These are phyloP conservation scores for Aspergillus sp. DNA, from an alignment of 2,329 filamentous ascomycete species.

Conservation along the genomic window DNA sequence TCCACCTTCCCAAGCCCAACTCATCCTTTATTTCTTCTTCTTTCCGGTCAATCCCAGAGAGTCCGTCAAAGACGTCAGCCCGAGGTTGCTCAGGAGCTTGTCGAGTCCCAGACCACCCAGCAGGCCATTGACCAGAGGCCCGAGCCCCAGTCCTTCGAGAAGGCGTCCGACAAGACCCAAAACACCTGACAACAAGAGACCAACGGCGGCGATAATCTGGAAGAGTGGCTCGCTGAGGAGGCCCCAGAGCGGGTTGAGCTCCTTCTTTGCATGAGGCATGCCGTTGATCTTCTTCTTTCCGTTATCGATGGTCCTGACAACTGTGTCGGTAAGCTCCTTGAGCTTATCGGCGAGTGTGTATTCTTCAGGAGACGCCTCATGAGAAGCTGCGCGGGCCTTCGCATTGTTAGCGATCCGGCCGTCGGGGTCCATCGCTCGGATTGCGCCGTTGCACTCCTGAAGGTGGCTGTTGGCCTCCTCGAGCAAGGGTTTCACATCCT, in stretches of 20 bases:
- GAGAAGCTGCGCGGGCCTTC: conserved; percentile 76
- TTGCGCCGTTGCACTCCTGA: conserved; percentile 82
- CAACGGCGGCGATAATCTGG: conserved; percentile 90
- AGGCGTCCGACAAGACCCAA: conserved; percentile 81
- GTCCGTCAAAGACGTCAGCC: conserved; percentile 54
- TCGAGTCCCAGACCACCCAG: conserved; percentile 73
- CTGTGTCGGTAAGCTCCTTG: conserved; percentile 80
- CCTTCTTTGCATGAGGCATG: conserved; percentile 94
- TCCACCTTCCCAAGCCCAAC: not conserved
- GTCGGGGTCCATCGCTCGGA: conserved; percentile 87
- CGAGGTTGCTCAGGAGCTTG: conserved; percentile 53
- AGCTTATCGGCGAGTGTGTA: conserved; percentile 81
- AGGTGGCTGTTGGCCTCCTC: conserved; percentile 83
- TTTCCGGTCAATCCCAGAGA: conserved; percentile 46
- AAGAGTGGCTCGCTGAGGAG: conserved; percentile 76
- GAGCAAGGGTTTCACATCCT: conserved; percentile 83
- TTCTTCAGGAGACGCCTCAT: conserved; percentile 81
- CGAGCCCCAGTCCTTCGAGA: conserved; percentile 79
- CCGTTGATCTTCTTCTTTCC: conserved; percentile 86
- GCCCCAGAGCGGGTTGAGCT: conserved; percentile 87
- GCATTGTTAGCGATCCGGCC: conserved; percentile 83
- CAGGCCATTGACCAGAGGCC: conserved; percentile 77
- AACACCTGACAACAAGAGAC: conserved; percentile 79
- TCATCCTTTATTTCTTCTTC: conserved; percentile 50
- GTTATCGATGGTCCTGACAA: conserved; percentile 82